phyloP scores from a whole-genome alignment of 129 eudicot species.

The sunflower (Helianthus annuus) region DNA sequence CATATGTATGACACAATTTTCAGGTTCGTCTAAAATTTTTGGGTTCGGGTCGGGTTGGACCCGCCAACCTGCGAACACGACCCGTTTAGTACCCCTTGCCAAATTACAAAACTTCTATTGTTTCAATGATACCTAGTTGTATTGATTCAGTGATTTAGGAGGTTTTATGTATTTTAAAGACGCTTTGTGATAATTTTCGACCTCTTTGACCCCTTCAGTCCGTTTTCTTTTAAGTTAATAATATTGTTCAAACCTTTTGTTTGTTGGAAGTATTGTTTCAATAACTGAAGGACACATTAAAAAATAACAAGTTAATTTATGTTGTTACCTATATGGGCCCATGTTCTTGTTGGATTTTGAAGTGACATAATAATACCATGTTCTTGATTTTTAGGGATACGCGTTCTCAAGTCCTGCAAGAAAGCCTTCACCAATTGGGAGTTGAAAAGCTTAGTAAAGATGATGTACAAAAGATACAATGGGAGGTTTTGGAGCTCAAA shows the following conservation, averaged over 20 bases:
- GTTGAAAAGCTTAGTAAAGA: slow-evolving; percentile 97
- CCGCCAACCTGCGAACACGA: too few relatives aligned
- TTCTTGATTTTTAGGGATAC: slow-evolving; percentile 62
- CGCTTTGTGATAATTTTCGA: neutral
- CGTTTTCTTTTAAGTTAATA: neutral
- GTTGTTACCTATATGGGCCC: neutral
- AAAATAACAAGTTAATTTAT: neutral
- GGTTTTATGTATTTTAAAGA: slow-evolving; percentile 2
- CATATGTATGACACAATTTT: too few relatives aligned
- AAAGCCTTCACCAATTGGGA: slow-evolving; percentile 89
- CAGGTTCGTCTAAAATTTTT: too few relatives aligned
- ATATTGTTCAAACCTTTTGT: slow-evolving; percentile 1
- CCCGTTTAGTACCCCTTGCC: too few relatives aligned
- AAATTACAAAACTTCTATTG: neutral
- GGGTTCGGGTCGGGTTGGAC: too few relatives aligned
- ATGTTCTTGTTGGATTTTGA: neutral
- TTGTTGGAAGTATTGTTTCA: neutral
- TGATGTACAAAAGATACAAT: slow-evolving; percentile 98
- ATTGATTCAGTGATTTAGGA: neutral
- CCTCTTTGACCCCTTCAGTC: neutral
- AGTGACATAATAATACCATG: neutral
- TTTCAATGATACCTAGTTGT: neutral
- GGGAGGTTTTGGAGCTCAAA: slow-evolving; percentile 97
- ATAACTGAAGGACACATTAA: neutral
- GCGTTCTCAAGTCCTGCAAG: slow-evolving; percentile 94